Base-by-base conservation (phyloP, 352 stramenopile genomes). In the Elongisporangium undulatum region DNA sequence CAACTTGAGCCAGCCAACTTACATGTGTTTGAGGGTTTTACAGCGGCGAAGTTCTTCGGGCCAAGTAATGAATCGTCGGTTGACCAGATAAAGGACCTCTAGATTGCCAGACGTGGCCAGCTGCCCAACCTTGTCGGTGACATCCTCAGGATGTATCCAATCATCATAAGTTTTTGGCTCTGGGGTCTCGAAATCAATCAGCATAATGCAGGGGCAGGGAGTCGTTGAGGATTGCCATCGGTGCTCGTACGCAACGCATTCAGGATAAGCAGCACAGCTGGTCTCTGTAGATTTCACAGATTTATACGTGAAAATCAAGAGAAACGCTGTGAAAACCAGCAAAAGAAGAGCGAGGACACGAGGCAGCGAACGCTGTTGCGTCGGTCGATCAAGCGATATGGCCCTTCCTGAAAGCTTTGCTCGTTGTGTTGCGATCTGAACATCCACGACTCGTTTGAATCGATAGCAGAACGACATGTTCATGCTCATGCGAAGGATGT, bases 81-180 rank as follows among this genome's bases (percentile, higher is more conserved):
- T 81, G 8, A 65, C 68, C 17, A 84, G 13, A 13, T 79, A 61
- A 7, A 84, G 26, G 4, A 67, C 71, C 23, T 71, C 58, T 1
- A 82, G 60, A 45, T 71, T 53, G 4, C 72, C 75, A 3, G 24
- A 66, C 7, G 55, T 16, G 5, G 68, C 58, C 3, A 82, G 26
- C 10, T 71, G 56, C 8, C 53, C 54, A 1, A 80, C 53, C 58
- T 72, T 76, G 0, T 79, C 57, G 0, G 63, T 82, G 50, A 71
- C 50, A 22, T 79, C 66, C 0, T 17, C 62, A 2, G 75, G 70
- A 0, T 55, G 34, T 16, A 68, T 21, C 72, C 75, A 85, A 13
- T 69, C 54, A 15, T 61, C 49, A 26, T 69, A 77, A 6, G 50
- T 66, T 17, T 53, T 63, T 0, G 61, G 63, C 6, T 55, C 49